Conservation (phyloP, 1,139 yeast genomes). For the Yamadazyma spencermartinsiae region DNA sequence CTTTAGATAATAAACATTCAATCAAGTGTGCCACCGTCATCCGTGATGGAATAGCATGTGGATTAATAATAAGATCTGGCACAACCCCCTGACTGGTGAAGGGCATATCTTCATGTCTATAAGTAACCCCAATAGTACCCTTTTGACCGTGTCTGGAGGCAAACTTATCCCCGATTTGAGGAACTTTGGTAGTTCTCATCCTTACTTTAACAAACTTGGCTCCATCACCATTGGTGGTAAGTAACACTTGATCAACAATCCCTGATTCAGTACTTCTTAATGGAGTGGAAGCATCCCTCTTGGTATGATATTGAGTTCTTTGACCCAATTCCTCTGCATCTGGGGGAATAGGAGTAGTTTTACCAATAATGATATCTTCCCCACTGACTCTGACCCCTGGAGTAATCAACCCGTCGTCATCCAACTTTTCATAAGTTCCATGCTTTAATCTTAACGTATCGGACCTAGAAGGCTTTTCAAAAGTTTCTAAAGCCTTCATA, state of each 20-base stretch:
- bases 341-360: slow-evolving; percentile 97
- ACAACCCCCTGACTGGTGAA: slow-evolving; percentile 95
- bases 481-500: slow-evolving; percentile 95
- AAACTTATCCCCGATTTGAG: slow-evolving; percentile 98
- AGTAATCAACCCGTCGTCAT: slow-evolving; percentile 96
- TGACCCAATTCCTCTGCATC: slow-evolving; percentile 98
- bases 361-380: slow-evolving; percentile 97
- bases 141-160: slow-evolving; percentile 99
- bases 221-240: slow-evolving; percentile 98
- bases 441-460: slow-evolving; percentile 94
- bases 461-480: slow-evolving; percentile 92
- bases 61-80: slow-evolving; percentile 95
- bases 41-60: slow-evolving; percentile 99
- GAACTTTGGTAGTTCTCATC: slow-evolving; percentile 97
- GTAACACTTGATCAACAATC: slow-evolving; percentile 94
- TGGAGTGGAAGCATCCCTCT: slow-evolving; percentile 98
- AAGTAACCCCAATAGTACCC: slow-evolving; percentile 99
- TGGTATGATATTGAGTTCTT: slow-evolving; percentile 96
- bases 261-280: slow-evolving; percentile 96
- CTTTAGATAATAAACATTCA: slow-evolving; percentile 94
- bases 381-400: slow-evolving; percentile 99
- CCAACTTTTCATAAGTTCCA: slow-evolving; percentile 96
- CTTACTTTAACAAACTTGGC: slow-evolving; percentile 95
- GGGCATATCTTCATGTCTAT: slow-evolving; percentile 98
- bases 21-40: slow-evolving; percentile 99